Evolutionary conservation across 2,329 filamentous ascomycete genomes (phyloP).

Genomic region (Macrophomina phaseolina): DNA sequence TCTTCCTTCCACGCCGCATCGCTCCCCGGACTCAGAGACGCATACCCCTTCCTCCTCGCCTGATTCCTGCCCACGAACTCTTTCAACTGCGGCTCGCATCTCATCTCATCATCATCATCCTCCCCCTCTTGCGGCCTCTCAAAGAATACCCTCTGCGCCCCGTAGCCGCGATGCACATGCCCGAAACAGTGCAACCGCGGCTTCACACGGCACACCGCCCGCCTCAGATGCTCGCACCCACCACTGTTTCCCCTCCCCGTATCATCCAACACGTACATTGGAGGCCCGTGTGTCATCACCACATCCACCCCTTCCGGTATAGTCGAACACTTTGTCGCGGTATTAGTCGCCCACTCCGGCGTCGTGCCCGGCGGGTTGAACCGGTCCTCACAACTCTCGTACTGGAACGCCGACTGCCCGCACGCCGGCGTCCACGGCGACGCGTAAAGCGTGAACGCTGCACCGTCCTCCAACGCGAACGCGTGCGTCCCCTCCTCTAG

Average conservation of each 20-base stretch:
- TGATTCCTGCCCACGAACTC: conserved; percentile 22
- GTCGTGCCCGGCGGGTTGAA: conserved; percentile 52
- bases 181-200: conserved; percentile 66
- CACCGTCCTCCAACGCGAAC: conserved; percentile 56
- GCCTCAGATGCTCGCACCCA: conserved; percentile 61
- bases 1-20: conserved; percentile 22
- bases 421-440: conserved; percentile 63
- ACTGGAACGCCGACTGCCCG: conserved; percentile 62
- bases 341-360: conserved; percentile 32
- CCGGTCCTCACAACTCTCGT: conserved; percentile 56
- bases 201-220: conserved; percentile 55
- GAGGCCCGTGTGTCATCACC: conserved; percentile 67
- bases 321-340: conserved; percentile 30
- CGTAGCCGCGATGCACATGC: conserved; percentile 64
- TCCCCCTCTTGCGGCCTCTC: conserved; percentile 30
- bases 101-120: background rate
- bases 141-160: conserved; percentile 47
- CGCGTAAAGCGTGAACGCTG: conserved; percentile 57
- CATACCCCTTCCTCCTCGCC: conserved; percentile 20
- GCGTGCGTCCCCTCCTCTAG: conserved; percentile 59
- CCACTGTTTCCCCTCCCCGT: conserved; percentile 40
- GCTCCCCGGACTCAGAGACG: background rate
- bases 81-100: background rate
- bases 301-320: conserved; percentile 57
- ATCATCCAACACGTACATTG: conserved; percentile 56